Base-by-base conservation (phyloP, 2,329 filamentous ascomycete genomes). In the Lomentospora prolificans region DNA sequence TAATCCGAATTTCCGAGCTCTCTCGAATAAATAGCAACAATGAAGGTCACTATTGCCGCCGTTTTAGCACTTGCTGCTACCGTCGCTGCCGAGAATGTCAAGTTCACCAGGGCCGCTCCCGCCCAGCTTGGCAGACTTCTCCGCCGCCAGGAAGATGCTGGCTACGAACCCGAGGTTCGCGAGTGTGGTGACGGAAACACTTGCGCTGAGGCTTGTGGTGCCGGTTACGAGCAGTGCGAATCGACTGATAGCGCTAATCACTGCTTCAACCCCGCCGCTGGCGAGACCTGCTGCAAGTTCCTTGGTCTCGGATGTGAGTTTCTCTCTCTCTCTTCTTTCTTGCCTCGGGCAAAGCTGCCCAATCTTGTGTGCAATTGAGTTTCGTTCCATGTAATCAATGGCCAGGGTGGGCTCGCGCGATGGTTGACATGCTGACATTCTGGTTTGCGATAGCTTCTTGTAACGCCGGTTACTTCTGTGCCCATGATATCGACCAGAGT, bases 401-500 rank as follows among this genome's bases (percentile, higher is more conserved):
- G n/a, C n/a, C n/a, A n/a, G n/a, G n/a, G n/a, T n/a, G n/a, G n/a
- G n/a, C n/a, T n/a, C n/a, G n/a, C n/a, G n/a, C n/a, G n/a, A n/a
- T n/a, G n/a, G n/a, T n/a, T n/a, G n/a, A 53, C 22, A 19, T 30
- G 50, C 56, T 59, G 44, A 59, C 57, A 48, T 41, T 39, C n/a
- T 24, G 48, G 3, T 3, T 7, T 1, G n/a, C 12, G 55, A 27
- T 54, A 84, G 81, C 81, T 67, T 80, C 81, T 30, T 86, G 82
- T 66, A 75, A 81, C 30, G 66, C 69, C 14, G 80, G 79, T 52
- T 86, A 78, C 72, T 85, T 79, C 73, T 86, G 83, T 71, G 75
- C 79, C n/a, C 71, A 76, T 61, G 76, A 83, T 64, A 65, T 68
- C 54, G 62, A 66, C 48, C 67, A 69, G 55, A 69, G 74, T 57